Evolutionary conservation across 2,329 filamentous ascomycete genomes (phyloP).

Genomic region (Elsinoe perseae): DNA sequence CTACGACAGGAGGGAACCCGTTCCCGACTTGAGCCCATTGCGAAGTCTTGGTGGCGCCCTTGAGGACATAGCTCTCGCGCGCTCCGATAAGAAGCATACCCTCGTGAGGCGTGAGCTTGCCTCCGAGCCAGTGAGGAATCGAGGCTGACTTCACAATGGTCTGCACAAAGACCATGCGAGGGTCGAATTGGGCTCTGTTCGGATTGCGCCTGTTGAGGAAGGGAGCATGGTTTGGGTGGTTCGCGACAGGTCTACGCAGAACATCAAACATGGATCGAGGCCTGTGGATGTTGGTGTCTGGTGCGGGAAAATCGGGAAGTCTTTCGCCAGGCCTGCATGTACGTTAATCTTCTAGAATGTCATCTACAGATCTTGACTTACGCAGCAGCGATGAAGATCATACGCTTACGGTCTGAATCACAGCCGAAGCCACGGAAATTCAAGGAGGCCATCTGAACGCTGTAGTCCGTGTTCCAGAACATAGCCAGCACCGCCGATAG

Average conservation of each 20-base stretch:
- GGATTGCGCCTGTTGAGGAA: background rate
- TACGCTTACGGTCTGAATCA: conserved; percentile 40
- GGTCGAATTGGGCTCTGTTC: background rate
- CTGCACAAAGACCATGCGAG: conserved; percentile 47
- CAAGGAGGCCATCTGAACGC: conserved; percentile 60
- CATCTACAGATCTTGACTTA: conserved; percentile 29
- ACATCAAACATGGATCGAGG: background rate
- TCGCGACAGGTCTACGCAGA: background rate
- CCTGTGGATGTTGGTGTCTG: background rate
- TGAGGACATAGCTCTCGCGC: conserved; percentile 53
- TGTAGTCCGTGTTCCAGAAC: conserved; percentile 60
- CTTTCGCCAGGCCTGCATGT: conserved; percentile 57
- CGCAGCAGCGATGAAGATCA: conserved; percentile 49
- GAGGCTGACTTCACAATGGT: conserved; percentile 38
- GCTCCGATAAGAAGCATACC: conserved; percentile 64
- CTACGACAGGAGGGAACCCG: conserved; percentile 57
- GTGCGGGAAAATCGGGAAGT: conserved; percentile 56
- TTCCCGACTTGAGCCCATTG: conserved; percentile 65
- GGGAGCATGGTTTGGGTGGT: background rate
- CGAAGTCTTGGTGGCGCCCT: conserved; percentile 27
- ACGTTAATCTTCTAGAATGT: background rate
- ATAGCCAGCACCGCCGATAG: conserved; percentile 55
- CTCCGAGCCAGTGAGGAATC: conserved; percentile 59
- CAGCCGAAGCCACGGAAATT: conserved; percentile 44
- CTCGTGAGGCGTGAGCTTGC: conserved; percentile 56